Evolutionary conservation across 371 early-diverging fungal genomes (phyloP), one percentile per base, ranked within the genome.

Genomic region (Mucor velutinosus): DNA sequence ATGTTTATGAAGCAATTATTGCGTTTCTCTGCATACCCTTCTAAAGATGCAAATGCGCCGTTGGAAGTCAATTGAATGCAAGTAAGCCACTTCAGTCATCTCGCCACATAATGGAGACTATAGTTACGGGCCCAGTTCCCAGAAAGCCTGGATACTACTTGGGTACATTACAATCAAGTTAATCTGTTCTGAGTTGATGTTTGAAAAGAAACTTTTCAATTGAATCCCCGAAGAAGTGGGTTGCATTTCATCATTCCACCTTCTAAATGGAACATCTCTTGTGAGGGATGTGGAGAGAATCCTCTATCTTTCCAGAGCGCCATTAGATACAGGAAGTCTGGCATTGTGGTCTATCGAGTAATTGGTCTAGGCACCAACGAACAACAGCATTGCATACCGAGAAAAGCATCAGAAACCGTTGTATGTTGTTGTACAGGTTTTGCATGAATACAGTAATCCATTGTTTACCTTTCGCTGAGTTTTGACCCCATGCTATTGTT

Each of bases 401-500:
- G 41, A 5, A 41, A 41, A 17, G 17, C 41, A 47, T 8, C 8
- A 47, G 11, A 23, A 53, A 53, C 7, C 27, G 53, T 4, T 14
- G 23, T 27, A 25, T 23, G 0, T 53, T 3, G 4, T 14, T 53
- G 23, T 27, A 53, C 53, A 15, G 19, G 27, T 53, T 53, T 21
- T 53, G 53, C 53, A 53, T 53, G 53, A 53, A 53, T 25, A 53
- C 21, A 19, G 6, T 19, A 8, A 19, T n/a, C 21, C 21, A 47
- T 47, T 7, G 12, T 23, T 53, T 53, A 25, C 53, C 15, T 27
- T 53, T 53, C 27, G 53, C 53, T 53, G 53, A 27, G 53, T 53
- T 53, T 53, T 53, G 53, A 53, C 53, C 53, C 53, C 53, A 53
- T 53, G 53, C 53, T 15, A 53, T 53, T 53, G 53, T 47, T 53